Evolutionary conservation across 2,329 filamentous ascomycete genomes (phyloP), one percentile per base, ranked within the genome.

Genomic region (Cercospora brassicicola): DNA sequence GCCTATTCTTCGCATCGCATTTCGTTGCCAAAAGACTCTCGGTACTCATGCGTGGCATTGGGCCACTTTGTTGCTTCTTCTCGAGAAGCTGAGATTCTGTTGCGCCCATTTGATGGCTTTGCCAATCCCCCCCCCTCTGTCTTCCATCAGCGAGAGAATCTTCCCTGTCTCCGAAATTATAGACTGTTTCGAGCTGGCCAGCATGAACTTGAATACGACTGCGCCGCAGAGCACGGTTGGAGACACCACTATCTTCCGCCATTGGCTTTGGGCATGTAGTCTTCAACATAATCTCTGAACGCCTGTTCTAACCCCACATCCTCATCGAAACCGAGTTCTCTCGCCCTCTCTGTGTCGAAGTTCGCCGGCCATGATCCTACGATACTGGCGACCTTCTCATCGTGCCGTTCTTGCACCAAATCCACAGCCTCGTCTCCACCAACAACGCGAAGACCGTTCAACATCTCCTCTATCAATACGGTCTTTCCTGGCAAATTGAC

Each of bases 401-500:
- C 51, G 20, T 56, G 51, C 4, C 20, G 3, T 20, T 56, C 51
- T 28, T 31, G 53, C 20, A 68, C 48, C 13, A 59, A 13, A 23
- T 53, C 28, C 8, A 60, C 23, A 8, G 63, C 55, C 23, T 65
- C 60, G 2, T 60, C 30, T 15, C 63, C 63, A 9, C 55, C 63
- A n/a, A 65, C 63, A n/a, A 15, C 20, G 7, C 10, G 15, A 18
- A 65, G 63, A 5, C 55, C 28, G 1, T 60, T 11, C n/a, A 65
- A n/a, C 63, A 65, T 65, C 53, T 65, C 53, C 23, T 65, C 18
- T 7, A 65, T 42, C 4, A 56, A 59, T 9, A 65, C 39, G 1
- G 63, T 65, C 18, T 36, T 42, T 2, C 63, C 63, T 1, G 63
- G 63, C 6, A 65, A 36, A 28, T 65, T 65, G 36, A 65, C 56